Evolutionary conservation across 768 basidiomycete genomes (phyloP), one percentile per base, ranked within the genome.

Genomic region (Daedaleopsis sinensis): DNA sequence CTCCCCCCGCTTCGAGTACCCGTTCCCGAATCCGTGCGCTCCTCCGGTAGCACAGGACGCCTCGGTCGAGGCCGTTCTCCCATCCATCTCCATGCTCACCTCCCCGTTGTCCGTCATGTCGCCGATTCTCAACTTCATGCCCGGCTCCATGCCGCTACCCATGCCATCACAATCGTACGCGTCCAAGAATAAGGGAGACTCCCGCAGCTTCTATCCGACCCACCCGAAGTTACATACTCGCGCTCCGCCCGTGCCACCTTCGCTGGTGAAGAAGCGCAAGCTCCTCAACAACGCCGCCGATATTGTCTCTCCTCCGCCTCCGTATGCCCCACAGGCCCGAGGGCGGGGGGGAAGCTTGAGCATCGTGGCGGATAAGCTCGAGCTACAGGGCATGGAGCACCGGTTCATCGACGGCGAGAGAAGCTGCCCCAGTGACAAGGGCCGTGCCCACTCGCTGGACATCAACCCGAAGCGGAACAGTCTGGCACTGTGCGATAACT

Each of bases 1-100:
- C 55, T 68, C 70, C 35, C 68, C 72, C 16, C 72, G 72, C 54
- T 73, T 73, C 66, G 72, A 73, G 62, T 73, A 73, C 57, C 72
- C 72, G 43, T 73, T 73, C 66, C 71, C 65, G 37, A 12, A 49
- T 38, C 58, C 59, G 10, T 67, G 53, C 18, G 37, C 55, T 19
- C 63, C 66, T 18, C 38, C 55, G 7, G 54, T 65, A 23, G 5
- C 39, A 24, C 59, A 54, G 44, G 53, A 52, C 53, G 57, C 7
- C 27, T 3, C 27, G 27, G 27, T 62, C 59, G 55, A 62, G 44
- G 47, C 59, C 36, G 42, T 44, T 5, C 36, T 47, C 43, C 47
- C 55, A 21, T 21, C 52, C 36, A n/a, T 57, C 56, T 37, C 57
- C 36, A 43, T 50, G 8, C 32, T 57, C 23, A 12, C 43, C 8